Evolutionary conservation across 2,329 filamentous ascomycete species (phyloP).

Genomic region (Metarhizium humberi): DNA sequence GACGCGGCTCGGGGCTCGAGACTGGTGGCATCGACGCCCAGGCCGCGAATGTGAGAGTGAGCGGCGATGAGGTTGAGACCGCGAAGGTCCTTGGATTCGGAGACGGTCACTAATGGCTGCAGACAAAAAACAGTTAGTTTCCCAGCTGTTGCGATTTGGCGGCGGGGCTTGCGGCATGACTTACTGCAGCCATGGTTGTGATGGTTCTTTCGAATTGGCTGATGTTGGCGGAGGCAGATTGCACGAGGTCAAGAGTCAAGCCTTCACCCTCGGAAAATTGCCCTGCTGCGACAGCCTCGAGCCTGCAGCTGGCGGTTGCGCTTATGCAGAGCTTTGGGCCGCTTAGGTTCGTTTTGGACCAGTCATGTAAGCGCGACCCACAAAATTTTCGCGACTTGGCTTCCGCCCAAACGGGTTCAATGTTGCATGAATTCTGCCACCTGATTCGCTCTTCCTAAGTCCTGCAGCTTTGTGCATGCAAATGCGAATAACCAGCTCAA

Average conservation of each 20-base stretch:
- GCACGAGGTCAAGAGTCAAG: constrained; percentile 1
- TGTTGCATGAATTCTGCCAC: background rate
- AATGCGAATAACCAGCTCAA: no score
- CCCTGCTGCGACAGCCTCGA: background rate
- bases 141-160: no score
- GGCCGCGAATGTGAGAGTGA: constrained; percentile 93
- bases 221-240: background rate
- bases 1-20: constrained; percentile 78
- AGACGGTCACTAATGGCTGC: constrained; percentile 64
- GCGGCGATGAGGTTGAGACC: constrained; percentile 96
- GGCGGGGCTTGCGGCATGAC: constrained; percentile 14
- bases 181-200: constrained; percentile 43
- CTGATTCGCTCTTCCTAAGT: background rate
- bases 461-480: no score
- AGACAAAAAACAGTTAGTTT: constrained; percentile 4
- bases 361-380: background rate
- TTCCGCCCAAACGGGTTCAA: background rate
- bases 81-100: constrained; percentile 91
- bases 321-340: background rate
- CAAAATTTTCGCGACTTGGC: background rate
- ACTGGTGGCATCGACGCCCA: constrained; percentile 86
- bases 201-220: constrained; percentile 1
- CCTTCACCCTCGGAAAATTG: constrained; percentile 4
- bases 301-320: background rate
- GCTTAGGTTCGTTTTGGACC: background rate